Conservation (phyloP, 176 grass and related monocot genomes). For the Raddia distichophylla region DNA sequence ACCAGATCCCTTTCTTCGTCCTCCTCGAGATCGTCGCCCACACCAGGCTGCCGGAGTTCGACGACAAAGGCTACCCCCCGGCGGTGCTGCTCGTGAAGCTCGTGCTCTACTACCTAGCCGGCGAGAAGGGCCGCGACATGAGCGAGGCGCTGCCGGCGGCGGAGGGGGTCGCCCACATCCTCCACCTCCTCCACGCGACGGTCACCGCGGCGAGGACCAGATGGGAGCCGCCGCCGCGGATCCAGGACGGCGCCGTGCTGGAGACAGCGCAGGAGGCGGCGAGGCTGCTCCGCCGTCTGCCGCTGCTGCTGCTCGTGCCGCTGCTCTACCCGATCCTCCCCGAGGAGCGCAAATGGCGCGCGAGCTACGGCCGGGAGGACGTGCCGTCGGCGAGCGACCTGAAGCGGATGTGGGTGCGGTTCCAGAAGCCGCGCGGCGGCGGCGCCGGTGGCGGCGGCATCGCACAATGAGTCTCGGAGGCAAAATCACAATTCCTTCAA, state of each 20-base stretch:
- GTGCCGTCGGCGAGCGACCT: constrained; percentile 58
- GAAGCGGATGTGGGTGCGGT: constrained; percentile 57
- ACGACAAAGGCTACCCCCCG: neutral
- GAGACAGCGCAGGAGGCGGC: constrained; percentile 24
- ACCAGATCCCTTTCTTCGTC: constrained; percentile 55
- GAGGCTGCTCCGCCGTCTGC: constrained; percentile 41
- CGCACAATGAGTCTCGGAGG: no score
- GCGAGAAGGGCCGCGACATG: constrained; percentile 51
- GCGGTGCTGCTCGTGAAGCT: constrained; percentile 39
- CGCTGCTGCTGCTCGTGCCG: constrained; percentile 57
- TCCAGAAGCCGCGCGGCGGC: constrained; percentile 28
- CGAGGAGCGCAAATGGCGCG: constrained; percentile 48
- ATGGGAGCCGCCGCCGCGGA: constrained; percentile 38
- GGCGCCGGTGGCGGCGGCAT: no score
- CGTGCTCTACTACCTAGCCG: constrained; percentile 40
- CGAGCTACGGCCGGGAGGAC: constrained; percentile 40
- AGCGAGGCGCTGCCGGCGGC: neutral
- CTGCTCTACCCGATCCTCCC: constrained; percentile 56
- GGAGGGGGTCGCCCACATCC: constrained; percentile 27
- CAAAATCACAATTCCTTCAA: no score
- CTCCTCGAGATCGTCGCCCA: constrained; percentile 37
- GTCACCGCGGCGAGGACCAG: constrained; percentile 30
- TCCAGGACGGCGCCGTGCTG: constrained; percentile 21
- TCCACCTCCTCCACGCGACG: constrained; percentile 51
- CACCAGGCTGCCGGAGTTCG: constrained; percentile 41